A percentile compares a stretch with the other conserved stretches of the same genome.
These are phyloP conservation scores for Periconia sp. DNA, from an alignment of 2,329 filamentous ascomycete species.

Conservation along the genomic window DNA sequence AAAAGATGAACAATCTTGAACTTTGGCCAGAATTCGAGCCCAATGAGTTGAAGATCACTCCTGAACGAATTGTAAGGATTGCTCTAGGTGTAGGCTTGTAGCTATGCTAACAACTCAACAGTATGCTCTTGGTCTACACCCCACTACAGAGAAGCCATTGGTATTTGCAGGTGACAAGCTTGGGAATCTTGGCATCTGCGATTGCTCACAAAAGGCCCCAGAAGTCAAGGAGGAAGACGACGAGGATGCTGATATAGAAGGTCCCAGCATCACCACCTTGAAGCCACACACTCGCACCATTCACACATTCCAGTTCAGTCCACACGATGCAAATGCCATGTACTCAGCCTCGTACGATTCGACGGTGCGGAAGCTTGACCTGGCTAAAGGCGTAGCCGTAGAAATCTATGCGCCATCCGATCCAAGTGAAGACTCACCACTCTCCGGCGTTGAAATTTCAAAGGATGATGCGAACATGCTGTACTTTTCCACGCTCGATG, in stretches of 20 bases:
- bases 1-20: slow-evolving; percentile 77
- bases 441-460: slow-evolving; percentile 85
- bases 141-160: slow-evolving; percentile 81
- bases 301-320: slow-evolving; percentile 79
- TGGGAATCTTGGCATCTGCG: slow-evolving; percentile 87
- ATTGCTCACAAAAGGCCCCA: slow-evolving; percentile 74
- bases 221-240: slow-evolving; percentile 64
- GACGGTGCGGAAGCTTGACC: slow-evolving; percentile 84
- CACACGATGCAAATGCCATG: slow-evolving; percentile 73
- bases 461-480: slow-evolving; percentile 72
- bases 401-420: slow-evolving; percentile 81
- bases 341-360: slow-evolving; percentile 93
- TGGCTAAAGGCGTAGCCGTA: slow-evolving; percentile 77
- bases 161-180: slow-evolving; percentile 95
- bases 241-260: slow-evolving; percentile 67
- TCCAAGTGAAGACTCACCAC: slow-evolving; percentile 72
- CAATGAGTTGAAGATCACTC: slow-evolving; percentile 86
- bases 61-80: slow-evolving; percentile 70
- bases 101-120: slow-evolving; percentile 15
- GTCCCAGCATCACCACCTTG: slow-evolving; percentile 85
- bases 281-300: slow-evolving; percentile 92
- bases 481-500: slow-evolving; percentile 86
- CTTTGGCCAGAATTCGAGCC: slow-evolving; percentile 86
- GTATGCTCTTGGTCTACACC: slow-evolving; percentile 89
- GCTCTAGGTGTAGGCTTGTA: no score